Percentiles rank a stretch among this genome's conserved stretches.
Evolutionary conservation across 352 stramenopile genomes (phyloP).

Genomic region (Pythium rhizo-oryzae): DNA sequence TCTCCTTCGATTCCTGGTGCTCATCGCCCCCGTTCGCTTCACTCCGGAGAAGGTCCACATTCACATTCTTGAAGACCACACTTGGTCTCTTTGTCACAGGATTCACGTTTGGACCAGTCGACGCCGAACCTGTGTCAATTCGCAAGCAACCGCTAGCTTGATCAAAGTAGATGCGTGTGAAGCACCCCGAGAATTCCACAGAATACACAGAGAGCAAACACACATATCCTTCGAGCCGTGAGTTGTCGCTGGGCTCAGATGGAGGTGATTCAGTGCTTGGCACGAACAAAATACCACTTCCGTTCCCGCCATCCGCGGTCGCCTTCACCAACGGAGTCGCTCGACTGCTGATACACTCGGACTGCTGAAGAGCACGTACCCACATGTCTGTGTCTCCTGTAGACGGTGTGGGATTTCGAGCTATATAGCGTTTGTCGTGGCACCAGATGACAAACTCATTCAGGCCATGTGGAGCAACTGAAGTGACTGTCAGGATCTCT

Average conservation of each 20-base stretch:
- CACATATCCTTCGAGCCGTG: constrained; percentile 47
- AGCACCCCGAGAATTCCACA: constrained; percentile 62
- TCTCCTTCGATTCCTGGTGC: constrained; percentile 8
- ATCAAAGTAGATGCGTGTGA: constrained; percentile 77
- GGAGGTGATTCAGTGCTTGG: not conserved
- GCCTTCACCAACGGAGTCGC: constrained; percentile 31
- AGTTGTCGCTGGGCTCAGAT: not conserved
- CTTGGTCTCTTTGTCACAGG: constrained; percentile 53
- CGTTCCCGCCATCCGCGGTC: constrained; percentile 12
- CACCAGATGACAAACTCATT: constrained; percentile 58
- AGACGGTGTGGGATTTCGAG: constrained; percentile 10
- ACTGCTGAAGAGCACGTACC: constrained; percentile 60
- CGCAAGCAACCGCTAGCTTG: constrained; percentile 59
- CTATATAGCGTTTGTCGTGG: constrained; percentile 43
- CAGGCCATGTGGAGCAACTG: constrained; percentile 34
- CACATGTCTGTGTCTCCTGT: constrained; percentile 54
- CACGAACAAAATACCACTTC: constrained; percentile 41
- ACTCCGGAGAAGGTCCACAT: constrained; percentile 36
- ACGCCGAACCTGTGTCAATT: constrained; percentile 61
- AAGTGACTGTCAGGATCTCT: constrained; percentile 46
- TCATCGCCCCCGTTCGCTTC: constrained; percentile 12
- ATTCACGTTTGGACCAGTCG: constrained; percentile 59
- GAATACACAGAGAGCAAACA: constrained; percentile 79
- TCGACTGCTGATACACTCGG: constrained; percentile 41
- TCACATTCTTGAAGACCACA: constrained; percentile 65